A percentile compares a stretch with the other conserved stretches of the same genome.
These are phyloP conservation scores for Boletus vermiculosoides DNA, from an alignment of 768 basidiomycete species.

Conservation along the genomic window DNA sequence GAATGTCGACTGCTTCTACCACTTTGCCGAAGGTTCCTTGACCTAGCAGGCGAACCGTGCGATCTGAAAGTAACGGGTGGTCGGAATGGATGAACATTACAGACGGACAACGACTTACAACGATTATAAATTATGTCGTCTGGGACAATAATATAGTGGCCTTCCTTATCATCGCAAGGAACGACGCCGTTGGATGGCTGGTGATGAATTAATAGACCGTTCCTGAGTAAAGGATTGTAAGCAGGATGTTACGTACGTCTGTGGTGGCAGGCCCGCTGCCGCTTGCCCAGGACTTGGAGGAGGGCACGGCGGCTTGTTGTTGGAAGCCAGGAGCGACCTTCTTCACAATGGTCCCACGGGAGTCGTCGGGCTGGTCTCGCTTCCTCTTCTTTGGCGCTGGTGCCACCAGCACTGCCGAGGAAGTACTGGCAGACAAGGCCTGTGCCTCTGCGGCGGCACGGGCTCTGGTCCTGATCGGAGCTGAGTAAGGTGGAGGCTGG, in stretches of 20 bases:
- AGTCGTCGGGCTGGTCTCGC: conserved; percentile 72
- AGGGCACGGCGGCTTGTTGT: conserved; percentile 47
- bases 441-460: conserved; percentile 86
- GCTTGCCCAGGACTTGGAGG: conserved; percentile 66
- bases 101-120: conserved; percentile 51
- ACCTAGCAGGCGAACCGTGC: conserved; percentile 85
- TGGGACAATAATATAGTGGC: conserved; percentile 93
- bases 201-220: conserved; percentile 28
- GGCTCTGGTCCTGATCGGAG: conserved; percentile 80
- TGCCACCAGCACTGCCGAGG: conserved; percentile 61
- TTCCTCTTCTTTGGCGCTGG: conserved; percentile 84
- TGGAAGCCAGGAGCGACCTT: conserved; percentile 53
- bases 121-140: conserved; percentile 86
- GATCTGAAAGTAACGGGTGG: conserved; percentile 55
- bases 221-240: conserved; percentile 17
- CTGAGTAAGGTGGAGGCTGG: conserved; percentile 72
- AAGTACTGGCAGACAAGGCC: conserved; percentile 62
- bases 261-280: conserved; percentile 62
- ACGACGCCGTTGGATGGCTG: conserved; percentile 66
- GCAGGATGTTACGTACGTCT: conserved; percentile 53
- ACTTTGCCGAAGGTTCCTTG: conserved; percentile 99
- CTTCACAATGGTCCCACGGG: conserved; percentile 66
- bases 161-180: conserved; percentile 95
- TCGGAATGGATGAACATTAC: conserved; percentile 9
- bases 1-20: conserved; percentile 85